phyloP scores from a whole-genome alignment of 2,329 filamentous ascomycete genomes.

The Botrytis fragariae region DNA sequence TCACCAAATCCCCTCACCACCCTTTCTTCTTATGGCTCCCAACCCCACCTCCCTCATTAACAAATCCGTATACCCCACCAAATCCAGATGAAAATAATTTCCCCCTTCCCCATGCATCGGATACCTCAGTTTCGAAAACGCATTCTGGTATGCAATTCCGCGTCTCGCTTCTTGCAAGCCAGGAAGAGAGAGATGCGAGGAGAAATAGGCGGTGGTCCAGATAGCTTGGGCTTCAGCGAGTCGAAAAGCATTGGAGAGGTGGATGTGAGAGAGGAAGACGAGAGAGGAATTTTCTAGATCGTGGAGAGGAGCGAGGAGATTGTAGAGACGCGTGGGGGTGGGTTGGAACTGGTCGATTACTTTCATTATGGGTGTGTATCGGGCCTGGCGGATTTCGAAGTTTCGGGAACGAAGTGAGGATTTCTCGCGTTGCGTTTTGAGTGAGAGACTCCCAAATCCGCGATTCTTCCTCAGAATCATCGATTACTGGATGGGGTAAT shows the following conservation, averaged over 20 bases:
- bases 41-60: slow-evolving; percentile 11
- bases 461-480: slow-evolving; percentile 26
- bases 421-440: slow-evolving; percentile 13
- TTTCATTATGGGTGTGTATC: not conserved
- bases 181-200: not conserved
- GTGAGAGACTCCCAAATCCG: slow-evolving; percentile 31
- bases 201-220: slow-evolving; percentile 21
- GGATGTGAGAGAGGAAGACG: slow-evolving; percentile 6
- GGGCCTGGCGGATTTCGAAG: slow-evolving; percentile 15
- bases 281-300: slow-evolving; percentile 11
- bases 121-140: slow-evolving; percentile 20
- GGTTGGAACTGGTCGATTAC: too few species aligned
- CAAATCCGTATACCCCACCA: slow-evolving; percentile 15
- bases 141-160: slow-evolving; percentile 12
- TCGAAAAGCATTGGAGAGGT: not conserved
- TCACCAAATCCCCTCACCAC: slow-evolving; percentile 1
- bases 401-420: slow-evolving; percentile 13
- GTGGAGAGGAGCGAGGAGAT: slow-evolving; percentile 6
- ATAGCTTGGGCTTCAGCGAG: slow-evolving; percentile 18
- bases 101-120: slow-evolving; percentile 8
- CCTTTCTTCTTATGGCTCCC: not conserved
- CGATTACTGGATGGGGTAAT: slow-evolving; percentile 28
- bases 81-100: slow-evolving; percentile 16
- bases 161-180: not conserved
- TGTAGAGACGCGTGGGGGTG: slow-evolving; percentile 20